phyloP scores from a whole-genome alignment of 176 grass and related monocot genomes.

The Secale cereale region DNA sequence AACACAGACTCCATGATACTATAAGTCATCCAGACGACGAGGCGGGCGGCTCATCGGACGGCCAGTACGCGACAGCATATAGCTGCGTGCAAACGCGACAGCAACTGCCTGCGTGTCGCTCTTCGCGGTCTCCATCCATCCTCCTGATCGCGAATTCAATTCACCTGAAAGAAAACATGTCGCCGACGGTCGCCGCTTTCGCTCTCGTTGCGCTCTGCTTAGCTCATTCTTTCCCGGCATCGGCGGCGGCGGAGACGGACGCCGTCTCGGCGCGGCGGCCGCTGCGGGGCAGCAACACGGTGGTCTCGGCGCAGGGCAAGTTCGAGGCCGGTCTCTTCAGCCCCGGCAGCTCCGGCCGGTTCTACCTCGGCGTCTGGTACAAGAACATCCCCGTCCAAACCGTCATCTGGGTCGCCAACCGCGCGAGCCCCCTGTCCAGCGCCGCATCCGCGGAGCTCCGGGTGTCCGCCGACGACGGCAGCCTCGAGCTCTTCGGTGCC shows the following conservation, averaged over 20 bases:
- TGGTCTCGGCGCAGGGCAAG: slow-evolving; percentile 35
- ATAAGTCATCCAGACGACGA: neutral
- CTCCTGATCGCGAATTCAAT: neutral
- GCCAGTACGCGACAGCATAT: neutral
- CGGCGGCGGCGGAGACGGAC: neutral
- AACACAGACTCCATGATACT: no score
- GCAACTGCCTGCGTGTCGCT: neutral
- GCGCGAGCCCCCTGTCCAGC: slow-evolving; percentile 6
- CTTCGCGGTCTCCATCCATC: neutral
- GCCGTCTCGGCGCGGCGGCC: slow-evolving; percentile 8
- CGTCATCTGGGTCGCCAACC: slow-evolving; percentile 40
- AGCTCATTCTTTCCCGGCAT: neutral
- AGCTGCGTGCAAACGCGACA: neutral
- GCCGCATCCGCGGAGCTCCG: slow-evolving; percentile 1
- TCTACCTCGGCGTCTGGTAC: slow-evolving; percentile 41
- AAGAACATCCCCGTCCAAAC: slow-evolving; percentile 38
- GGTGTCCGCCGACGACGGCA: slow-evolving; percentile 1
- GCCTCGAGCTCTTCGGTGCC: slow-evolving; percentile 13
- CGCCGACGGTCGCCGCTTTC: neutral
- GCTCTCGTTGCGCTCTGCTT: neutral
- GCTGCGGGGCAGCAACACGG: slow-evolving; percentile 34
- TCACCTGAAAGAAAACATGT: neutral
- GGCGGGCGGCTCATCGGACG: no score
- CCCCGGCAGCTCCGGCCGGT: slow-evolving; percentile 24
- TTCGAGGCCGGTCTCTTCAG: slow-evolving; percentile 45